Base-by-base conservation (phyloP, 116 monocot species). In the Phalaenopsis hybrid region DNA sequence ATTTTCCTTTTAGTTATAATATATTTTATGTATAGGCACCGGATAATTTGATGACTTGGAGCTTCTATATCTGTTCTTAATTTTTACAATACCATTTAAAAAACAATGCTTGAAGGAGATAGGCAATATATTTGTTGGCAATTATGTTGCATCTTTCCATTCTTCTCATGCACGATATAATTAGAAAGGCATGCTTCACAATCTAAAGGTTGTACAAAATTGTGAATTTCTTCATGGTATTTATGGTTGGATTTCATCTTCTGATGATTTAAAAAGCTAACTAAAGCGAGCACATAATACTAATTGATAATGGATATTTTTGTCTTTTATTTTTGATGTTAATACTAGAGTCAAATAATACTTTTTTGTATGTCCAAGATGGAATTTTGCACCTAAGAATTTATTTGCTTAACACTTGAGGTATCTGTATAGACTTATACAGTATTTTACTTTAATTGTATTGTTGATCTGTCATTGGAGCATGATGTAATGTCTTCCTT, bases 301-400 rank as follows among this genome's bases (percentile, higher is more conserved):
- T 17, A 16, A 34, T 37, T 72, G n/a, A 72, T 41, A 37, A 37
- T 72, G 31, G 67, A 67, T 15, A 6, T 70, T 6, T 31, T 70
- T 72, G 37, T 72, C 72, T 72, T 69, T 72, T 70, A 70, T 13
- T 72, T 34, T 72, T 72, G 34, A 72, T 72, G 16, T 34, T 72
- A 72, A 72, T 72, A 72, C 37, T 72, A 34, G 15, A 72, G 37
- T 41, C 72, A 72, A 13, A 72, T 69, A 33, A 28, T 69, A 72
- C 41, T 3, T 23, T 63, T 2, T 63, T 5, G n/a, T 63, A 21
- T 63, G 63, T 63, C 63, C 23, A 63, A 63, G 21, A 21, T 63
- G 8, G 5, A 4, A 23, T 23, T 63, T 63, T 63, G 63, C 23
- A 63, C 63, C 8, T 1, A 63, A 63, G 63, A 21, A 48, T 48